A percentile compares a stretch with the other conserved stretches of the same genome.
These are phyloP conservation scores for Lathyrus sativus DNA, from an alignment of 306 rosid genomes.

Conservation along the genomic window DNA sequence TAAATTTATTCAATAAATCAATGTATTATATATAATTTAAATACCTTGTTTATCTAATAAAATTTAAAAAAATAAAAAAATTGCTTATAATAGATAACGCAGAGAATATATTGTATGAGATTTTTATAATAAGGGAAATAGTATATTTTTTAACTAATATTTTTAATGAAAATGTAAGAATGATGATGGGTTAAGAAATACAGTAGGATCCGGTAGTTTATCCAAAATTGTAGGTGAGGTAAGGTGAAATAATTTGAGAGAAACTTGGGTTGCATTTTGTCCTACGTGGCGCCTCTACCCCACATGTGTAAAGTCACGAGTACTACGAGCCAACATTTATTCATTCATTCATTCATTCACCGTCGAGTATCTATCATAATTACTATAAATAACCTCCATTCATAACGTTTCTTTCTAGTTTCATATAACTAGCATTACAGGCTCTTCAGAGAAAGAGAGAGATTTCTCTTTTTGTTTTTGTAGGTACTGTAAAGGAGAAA, in stretches of 20 bases:
- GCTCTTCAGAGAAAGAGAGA: slow-evolving; percentile 31
- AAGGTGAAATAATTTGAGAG: slow-evolving; percentile 16
- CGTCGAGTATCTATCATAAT: slow-evolving; percentile 5
- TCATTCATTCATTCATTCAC: slow-evolving; percentile 22
- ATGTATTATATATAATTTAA: no score
- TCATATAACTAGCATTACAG: slow-evolving; percentile 31
- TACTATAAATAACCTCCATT: slow-evolving; percentile 50
- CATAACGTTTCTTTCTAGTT: slow-evolving; percentile 7
- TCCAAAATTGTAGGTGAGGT: slow-evolving; percentile 42
- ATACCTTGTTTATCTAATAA: no score
- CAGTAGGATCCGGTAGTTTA: slow-evolving; percentile 36
- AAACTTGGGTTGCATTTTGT: slow-evolving; percentile 40
- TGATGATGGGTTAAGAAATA: slow-evolving; percentile 17
- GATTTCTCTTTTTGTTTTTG: slow-evolving; percentile 3
- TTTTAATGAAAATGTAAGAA: background rate
- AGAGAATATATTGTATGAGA: no score
- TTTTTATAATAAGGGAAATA: no score
- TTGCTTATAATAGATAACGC: no score
- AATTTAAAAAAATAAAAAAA: no score
- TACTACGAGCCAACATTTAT: background rate
- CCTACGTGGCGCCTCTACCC: slow-evolving; percentile 48
- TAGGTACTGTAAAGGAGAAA: slow-evolving; percentile 34
- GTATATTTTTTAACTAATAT: no score
- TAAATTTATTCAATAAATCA: no score
- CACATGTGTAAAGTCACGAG: slow-evolving; percentile 38